Evolutionary conservation across 371 early-diverging fungal genomes (phyloP).

Genomic region (Mucor indicus): DNA sequence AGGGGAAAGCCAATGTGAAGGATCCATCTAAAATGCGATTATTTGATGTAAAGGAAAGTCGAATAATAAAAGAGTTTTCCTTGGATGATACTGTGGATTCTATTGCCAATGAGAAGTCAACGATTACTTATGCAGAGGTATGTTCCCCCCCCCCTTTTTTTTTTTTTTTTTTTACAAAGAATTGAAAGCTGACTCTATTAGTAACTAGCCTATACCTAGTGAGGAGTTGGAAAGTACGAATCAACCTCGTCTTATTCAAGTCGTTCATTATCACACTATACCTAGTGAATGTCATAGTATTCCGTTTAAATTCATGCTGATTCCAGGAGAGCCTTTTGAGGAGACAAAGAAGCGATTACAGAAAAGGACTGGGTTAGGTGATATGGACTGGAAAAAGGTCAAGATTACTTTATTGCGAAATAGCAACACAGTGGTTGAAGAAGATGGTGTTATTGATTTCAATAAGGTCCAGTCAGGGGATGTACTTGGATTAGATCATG

Average conservation of each 20-base stretch:
- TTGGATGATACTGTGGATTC: slow-evolving; percentile 37
- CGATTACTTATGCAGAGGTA: slow-evolving; percentile 40
- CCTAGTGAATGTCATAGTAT: slow-evolving; percentile 70
- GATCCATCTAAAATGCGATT: slow-evolving; percentile 30
- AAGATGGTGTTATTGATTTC: slow-evolving; percentile 50
- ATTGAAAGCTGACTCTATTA: too few species aligned
- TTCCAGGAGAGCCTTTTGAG: slow-evolving; percentile 66
- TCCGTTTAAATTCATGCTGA: slow-evolving; percentile 77
- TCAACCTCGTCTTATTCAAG: slow-evolving; percentile 53
- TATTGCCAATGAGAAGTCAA: slow-evolving; percentile 22
- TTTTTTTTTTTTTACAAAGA: background rate
- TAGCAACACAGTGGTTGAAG: slow-evolving; percentile 26
- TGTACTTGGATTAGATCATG: slow-evolving; percentile 73
- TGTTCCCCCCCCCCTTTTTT: too few species aligned
- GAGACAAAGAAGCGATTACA: slow-evolving; percentile 73
- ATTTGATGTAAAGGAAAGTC: slow-evolving; percentile 37
- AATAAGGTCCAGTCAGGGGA: slow-evolving; percentile 50
- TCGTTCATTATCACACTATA: slow-evolving; percentile 76
- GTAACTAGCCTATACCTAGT: slow-evolving; percentile 59
- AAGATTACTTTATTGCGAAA: slow-evolving; percentile 53
- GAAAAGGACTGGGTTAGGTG: slow-evolving; percentile 68
- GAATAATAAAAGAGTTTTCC: slow-evolving; percentile 32
- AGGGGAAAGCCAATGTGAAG: slow-evolving; percentile 33
- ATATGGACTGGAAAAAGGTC: slow-evolving; percentile 85
- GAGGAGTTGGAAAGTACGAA: slow-evolving; percentile 53